Evolutionary conservation across 1,139 yeast species (phyloP).

Genomic region (Suhomyces guaymorum): DNA sequence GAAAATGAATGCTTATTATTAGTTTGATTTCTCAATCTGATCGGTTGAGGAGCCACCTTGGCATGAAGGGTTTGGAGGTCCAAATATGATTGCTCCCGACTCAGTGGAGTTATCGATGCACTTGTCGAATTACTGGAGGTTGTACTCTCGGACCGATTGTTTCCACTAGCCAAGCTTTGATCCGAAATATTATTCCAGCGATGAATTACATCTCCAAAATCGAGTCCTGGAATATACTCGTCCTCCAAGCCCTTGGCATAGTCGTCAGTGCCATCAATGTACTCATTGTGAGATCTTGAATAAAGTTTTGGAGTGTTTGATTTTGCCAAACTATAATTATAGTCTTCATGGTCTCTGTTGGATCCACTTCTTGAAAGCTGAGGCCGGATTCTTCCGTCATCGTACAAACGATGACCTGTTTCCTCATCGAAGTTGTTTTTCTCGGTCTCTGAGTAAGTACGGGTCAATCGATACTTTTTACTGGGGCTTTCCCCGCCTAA

Average conservation of each 20-base stretch:
- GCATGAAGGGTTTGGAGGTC: slow-evolving; percentile 50
- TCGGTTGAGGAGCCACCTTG: slow-evolving; percentile 50
- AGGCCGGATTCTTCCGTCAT: slow-evolving; percentile 51
- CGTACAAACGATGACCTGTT: slow-evolving; percentile 51
- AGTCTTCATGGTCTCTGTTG: background rate
- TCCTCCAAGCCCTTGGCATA: slow-evolving; percentile 57
- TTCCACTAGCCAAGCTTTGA: slow-evolving; percentile 14
- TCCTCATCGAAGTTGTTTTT: slow-evolving; percentile 52
- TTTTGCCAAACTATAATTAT: slow-evolving; percentile 1
- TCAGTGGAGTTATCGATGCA: slow-evolving; percentile 27
- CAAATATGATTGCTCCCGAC: slow-evolving; percentile 39
- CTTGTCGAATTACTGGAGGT: slow-evolving; percentile 18
- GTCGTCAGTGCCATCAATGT: slow-evolving; percentile 16
- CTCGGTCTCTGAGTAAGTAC: slow-evolving; percentile 60
- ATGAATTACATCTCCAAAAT: slow-evolving; percentile 46
- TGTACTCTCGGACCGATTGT: slow-evolving; percentile 1
- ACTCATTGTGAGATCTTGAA: slow-evolving; percentile 35
- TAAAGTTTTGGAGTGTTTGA: slow-evolving; percentile 24
- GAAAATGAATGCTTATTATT: slow-evolving; percentile 23
- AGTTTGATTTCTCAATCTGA: slow-evolving; percentile 19
- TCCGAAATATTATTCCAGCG: slow-evolving; percentile 36
- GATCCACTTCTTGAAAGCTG: slow-evolving; percentile 14
- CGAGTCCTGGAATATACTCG: slow-evolving; percentile 70
- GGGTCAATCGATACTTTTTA: slow-evolving; percentile 25
- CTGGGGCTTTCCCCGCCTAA: slow-evolving; percentile 5